A percentile compares a stretch with the other conserved stretches of the same genome.
These are phyloP conservation scores for Aspergillus sp. DNA, from an alignment of 2,329 filamentous ascomycete species.

Conservation along the genomic window DNA sequence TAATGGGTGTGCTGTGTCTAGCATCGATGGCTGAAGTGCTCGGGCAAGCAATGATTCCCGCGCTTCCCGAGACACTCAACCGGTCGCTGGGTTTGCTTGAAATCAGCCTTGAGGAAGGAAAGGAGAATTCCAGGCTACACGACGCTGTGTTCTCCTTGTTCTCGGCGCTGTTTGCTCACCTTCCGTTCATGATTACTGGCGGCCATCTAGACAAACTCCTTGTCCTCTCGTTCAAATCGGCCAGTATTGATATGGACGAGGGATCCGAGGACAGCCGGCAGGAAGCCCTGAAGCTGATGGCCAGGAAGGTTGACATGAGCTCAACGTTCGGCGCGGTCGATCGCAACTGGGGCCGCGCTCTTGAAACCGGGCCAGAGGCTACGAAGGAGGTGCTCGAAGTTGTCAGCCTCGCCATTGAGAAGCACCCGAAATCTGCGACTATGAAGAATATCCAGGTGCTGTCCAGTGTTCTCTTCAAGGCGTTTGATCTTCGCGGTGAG, in stretches of 20 bases:
- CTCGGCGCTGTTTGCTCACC: conserved; percentile 65
- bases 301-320: conserved; percentile 67
- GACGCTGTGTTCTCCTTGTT: conserved; percentile 76
- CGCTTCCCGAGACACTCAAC: conserved; percentile 67
- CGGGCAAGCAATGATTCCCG: conserved; percentile 72
- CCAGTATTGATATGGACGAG: conserved; percentile 51
- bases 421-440: conserved; percentile 68
- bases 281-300: conserved; percentile 63
- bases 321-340: conserved; percentile 66
- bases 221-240: conserved; percentile 61
- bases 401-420: conserved; percentile 62
- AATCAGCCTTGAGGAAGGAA: conserved; percentile 47
- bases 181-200: conserved; percentile 82
- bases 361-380: conserved; percentile 53
- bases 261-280: conserved; percentile 56
- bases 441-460: conserved; percentile 63
- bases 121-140: conserved; percentile 57
- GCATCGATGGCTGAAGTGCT: conserved; percentile 84
- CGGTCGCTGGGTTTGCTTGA: conserved; percentile 63
- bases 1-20: conserved; percentile 80
- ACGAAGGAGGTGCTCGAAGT: conserved; percentile 60
- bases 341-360: conserved; percentile 60
- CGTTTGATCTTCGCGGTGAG: conserved; percentile 41
- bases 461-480: conserved; percentile 50
- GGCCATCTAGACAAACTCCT: conserved; percentile 65